phyloP scores from a whole-genome alignment of 1,139 yeast species.

The Pichiaceae sp. region DNA sequence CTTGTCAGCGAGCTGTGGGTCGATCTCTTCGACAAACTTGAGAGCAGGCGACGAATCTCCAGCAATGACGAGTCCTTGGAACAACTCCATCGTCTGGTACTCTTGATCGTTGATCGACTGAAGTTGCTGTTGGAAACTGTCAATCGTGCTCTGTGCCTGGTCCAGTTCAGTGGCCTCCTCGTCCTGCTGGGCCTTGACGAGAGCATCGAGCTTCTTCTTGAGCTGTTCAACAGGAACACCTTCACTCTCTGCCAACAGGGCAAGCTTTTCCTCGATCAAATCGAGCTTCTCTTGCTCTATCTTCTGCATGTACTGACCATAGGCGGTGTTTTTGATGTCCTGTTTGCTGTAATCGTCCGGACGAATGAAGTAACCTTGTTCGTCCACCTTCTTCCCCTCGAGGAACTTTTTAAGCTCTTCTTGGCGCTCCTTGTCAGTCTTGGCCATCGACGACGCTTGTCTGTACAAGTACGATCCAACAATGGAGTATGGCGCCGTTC shows the following conservation, averaged over 20 bases:
- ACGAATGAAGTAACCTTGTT: slow-evolving; percentile 29
- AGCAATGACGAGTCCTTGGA: slow-evolving; percentile 8
- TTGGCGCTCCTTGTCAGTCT: neutral
- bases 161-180: slow-evolving; percentile 4
- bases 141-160: neutral
- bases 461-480: neutral
- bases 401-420: slow-evolving; percentile 64
- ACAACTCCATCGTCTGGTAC: neutral
- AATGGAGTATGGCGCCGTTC: too few relatives aligned
- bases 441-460: neutral
- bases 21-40: slow-evolving; percentile 10
- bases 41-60: slow-evolving; percentile 14
- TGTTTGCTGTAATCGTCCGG: slow-evolving; percentile 11
- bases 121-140: neutral
- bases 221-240: slow-evolving; percentile 14
- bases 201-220: slow-evolving; percentile 12
- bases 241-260: slow-evolving; percentile 13
- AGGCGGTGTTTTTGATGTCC: slow-evolving; percentile 16
- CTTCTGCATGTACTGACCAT: slow-evolving; percentile 11
- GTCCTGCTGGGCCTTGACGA: slow-evolving; percentile 9
- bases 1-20: slow-evolving; percentile 15
- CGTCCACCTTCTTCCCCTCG: slow-evolving; percentile 40
- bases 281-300: slow-evolving; percentile 13
- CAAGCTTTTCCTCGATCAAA: slow-evolving; percentile 18
- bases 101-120: slow-evolving; percentile 4